Evolutionary conservation across 208 protist genomes (phyloP).

Genomic region (Leishmania turanica): DNA sequence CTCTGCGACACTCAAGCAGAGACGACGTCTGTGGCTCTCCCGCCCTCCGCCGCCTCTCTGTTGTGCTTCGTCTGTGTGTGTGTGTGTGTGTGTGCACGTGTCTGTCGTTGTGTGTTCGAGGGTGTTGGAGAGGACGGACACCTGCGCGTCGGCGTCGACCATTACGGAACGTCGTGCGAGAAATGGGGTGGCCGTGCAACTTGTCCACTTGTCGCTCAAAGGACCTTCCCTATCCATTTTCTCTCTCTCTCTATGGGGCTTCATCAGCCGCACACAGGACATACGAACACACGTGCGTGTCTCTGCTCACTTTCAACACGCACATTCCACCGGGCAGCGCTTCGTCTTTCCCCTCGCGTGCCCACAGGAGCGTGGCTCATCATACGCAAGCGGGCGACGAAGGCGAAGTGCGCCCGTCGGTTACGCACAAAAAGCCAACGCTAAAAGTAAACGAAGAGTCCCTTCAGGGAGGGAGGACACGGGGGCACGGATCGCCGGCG

Average conservation of each 20-base stretch:
- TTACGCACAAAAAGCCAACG: not conserved
- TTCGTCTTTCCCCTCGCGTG: not conserved
- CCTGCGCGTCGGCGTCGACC: not conserved
- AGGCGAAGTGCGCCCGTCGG: not conserved
- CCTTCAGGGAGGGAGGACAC: not conserved
- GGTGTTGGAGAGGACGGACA: not conserved
- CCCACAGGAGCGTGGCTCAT: not conserved
- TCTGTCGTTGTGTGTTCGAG: not conserved
- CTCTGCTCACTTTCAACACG: not conserved
- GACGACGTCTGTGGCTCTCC: not conserved
- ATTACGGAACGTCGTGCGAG: not conserved
- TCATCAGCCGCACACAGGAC: not conserved
- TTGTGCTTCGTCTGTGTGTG: not conserved
- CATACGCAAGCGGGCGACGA: not conserved
- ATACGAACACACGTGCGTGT: not conserved
- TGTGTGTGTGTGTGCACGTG: not conserved
- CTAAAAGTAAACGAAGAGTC: not conserved
- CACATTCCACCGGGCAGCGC: not conserved
- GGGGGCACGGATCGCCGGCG: not conserved
- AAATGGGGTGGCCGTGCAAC: not conserved
- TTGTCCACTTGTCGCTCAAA: not conserved
- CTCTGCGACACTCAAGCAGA: not conserved
- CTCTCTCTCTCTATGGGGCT: not conserved
- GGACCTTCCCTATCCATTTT: not conserved
- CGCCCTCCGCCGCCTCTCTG: not conserved